Conservation (phyloP, 2,329 filamentous ascomycete genomes). For the Blastomyces silverae region DNA sequence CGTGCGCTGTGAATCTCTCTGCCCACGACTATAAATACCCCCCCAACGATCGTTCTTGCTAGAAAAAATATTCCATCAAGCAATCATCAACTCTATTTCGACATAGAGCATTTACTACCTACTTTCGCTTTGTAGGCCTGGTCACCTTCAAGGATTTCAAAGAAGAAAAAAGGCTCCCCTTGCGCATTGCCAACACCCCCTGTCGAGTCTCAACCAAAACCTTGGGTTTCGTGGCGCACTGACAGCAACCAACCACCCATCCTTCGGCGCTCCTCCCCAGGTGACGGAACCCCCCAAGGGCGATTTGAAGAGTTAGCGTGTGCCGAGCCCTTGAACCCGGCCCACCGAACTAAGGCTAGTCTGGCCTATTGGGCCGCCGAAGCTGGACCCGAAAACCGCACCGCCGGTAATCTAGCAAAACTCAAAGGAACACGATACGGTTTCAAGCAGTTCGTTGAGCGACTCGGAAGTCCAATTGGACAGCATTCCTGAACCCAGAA, state of each 20-base stretch:
- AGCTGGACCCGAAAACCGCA: slow-evolving; percentile 5
- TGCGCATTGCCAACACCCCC: background rate
- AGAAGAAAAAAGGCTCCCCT: background rate
- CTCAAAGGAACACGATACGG: background rate
- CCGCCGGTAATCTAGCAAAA: slow-evolving; percentile 2
- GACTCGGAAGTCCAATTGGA: background rate
- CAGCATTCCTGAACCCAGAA: background rate
- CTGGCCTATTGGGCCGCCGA: slow-evolving; percentile 4
- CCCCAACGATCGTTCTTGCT: background rate
- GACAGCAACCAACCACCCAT: background rate
- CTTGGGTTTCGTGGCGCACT: slow-evolving; percentile 8
- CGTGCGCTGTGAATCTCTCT: too few relatives aligned
- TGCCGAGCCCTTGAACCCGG: background rate
- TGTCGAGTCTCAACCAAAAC: slow-evolving; percentile 6
- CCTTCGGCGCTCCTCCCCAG: background rate
- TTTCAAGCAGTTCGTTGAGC: background rate
- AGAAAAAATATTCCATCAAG: background rate
- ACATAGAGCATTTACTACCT: background rate
- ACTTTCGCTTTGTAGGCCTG: too few relatives aligned
- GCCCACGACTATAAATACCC: background rate
- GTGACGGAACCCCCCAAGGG: background rate
- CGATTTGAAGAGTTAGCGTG: background rate
- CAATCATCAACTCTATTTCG: background rate
- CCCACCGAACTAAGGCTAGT: background rate
- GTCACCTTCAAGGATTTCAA: background rate